A percentile compares a stretch with the other conserved stretches of the same genome.
phyloP scores from a whole-genome alignment of 179 eudicot species.

The Beta macrorhiza region DNA sequence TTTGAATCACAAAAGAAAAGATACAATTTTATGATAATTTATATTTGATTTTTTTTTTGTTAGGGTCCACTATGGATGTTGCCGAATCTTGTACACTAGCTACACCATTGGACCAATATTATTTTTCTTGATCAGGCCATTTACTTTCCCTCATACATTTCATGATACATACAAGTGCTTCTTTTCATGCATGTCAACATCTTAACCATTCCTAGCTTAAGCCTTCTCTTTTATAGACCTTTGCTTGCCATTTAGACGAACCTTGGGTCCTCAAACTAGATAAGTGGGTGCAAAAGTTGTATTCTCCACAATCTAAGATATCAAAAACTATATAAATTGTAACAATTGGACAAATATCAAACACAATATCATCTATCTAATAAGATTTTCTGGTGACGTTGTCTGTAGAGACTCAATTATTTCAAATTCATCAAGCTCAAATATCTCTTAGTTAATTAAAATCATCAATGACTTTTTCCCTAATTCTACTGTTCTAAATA shows the following conservation, averaged over 20 bases:
- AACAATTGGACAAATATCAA: no score
- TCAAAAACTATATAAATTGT: neutral
- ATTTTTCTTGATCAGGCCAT: neutral
- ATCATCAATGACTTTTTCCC: no score
- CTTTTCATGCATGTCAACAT: conserved; percentile 16
- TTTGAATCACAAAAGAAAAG: neutral
- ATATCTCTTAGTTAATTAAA: no score
- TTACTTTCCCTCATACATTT: conserved; percentile 1
- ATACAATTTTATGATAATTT: neutral
- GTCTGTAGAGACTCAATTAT: no score
- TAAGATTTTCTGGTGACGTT: no score
- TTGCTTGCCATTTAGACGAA: conserved; percentile 3
- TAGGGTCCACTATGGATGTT: conserved; percentile 21
- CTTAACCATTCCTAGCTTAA: conserved; percentile 1
- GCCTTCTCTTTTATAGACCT: neutral
- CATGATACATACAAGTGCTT: neutral
- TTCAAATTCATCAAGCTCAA: no score
- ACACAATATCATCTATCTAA: no score
- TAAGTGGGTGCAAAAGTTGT: conserved; percentile 5
- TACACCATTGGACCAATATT: conserved; percentile 9
- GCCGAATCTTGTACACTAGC: conserved; percentile 9
- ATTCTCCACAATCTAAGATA: conserved; percentile 4
- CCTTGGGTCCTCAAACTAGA: neutral
- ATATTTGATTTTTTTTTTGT: neutral
- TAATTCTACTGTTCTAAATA: no score